Conservation (phyloP, 768 basidiomycete genomes). For the Cyclocybe cylindracea region DNA sequence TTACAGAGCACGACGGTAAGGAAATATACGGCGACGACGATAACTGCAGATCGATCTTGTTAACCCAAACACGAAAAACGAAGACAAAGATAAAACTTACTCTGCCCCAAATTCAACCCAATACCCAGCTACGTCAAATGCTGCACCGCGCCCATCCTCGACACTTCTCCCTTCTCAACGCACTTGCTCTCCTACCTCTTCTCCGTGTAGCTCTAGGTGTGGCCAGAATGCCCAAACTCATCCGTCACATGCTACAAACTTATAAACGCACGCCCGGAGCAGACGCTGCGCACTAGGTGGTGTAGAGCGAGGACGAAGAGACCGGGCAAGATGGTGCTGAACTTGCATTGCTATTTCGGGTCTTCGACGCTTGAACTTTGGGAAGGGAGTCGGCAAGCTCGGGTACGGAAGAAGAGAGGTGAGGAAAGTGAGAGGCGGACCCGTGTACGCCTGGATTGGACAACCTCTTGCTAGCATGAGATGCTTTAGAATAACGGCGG, state of each 20-base stretch:
- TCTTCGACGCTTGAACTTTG: slow-evolving; percentile 76
- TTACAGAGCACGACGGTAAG: slow-evolving; percentile 61
- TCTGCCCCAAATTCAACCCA: slow-evolving; percentile 20
- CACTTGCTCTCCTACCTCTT: background rate
- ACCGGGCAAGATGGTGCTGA: slow-evolving; percentile 74
- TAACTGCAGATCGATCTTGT: slow-evolving; percentile 36
- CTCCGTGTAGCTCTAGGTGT: background rate
- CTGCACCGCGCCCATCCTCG: no score
- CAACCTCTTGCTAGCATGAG: no score
- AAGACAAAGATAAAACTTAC: slow-evolving; percentile 47
- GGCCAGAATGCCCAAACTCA: slow-evolving; percentile 21
- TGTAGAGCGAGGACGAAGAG: slow-evolving; percentile 52
- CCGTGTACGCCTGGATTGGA: no score
- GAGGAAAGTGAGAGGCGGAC: no score
- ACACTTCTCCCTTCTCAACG: background rate
- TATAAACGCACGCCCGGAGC: slow-evolving; percentile 40
- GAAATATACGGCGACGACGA: slow-evolving; percentile 59
- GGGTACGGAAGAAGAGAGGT: no score
- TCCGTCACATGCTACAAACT: slow-evolving; percentile 59
- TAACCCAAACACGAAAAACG: slow-evolving; percentile 13
- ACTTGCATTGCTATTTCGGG: slow-evolving; percentile 75
- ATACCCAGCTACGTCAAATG: slow-evolving; percentile 21
- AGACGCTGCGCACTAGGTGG: slow-evolving; percentile 27
- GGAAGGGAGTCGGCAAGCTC: background rate
- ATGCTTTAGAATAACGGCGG: no score